A percentile compares a stretch with the other conserved stretches of the same genome.
Evolutionary conservation across 2,329 filamentous ascomycete genomes (phyloP).

Genomic region (Fusarium chaquense): DNA sequence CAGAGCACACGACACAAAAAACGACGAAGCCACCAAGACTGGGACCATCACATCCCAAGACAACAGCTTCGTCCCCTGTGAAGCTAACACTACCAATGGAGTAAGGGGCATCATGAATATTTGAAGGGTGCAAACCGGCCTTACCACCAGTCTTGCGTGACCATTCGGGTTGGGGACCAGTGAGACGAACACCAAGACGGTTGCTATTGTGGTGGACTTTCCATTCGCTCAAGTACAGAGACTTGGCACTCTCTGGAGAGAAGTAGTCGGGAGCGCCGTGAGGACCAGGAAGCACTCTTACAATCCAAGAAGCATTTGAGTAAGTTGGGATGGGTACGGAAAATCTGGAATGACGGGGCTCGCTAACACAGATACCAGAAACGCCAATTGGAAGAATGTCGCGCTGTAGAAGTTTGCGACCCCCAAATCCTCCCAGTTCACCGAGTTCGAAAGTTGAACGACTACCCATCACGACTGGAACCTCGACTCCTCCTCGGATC

Average conservation of each 20-base stretch:
- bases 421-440: slow-evolving; percentile 52
- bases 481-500: slow-evolving; percentile 52
- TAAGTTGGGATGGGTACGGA: slow-evolving; percentile 42
- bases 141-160: slow-evolving; percentile 53
- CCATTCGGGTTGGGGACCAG: slow-evolving; percentile 55
- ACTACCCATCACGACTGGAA: slow-evolving; percentile 52
- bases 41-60: slow-evolving; percentile 56
- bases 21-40: slow-evolving; percentile 58
- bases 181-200: slow-evolving; percentile 55
- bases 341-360: not conserved
- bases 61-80: slow-evolving; percentile 57
- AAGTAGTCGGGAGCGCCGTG: slow-evolving; percentile 56
- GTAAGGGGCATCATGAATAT: slow-evolving; percentile 56
- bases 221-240: slow-evolving; percentile 54
- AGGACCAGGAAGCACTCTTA: slow-evolving; percentile 55
- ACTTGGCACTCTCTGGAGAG: slow-evolving; percentile 48
- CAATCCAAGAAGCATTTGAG: slow-evolving; percentile 47
- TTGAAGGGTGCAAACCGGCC: slow-evolving; percentile 57
- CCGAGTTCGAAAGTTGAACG: slow-evolving; percentile 51
- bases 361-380: not conserved
- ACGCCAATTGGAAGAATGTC: slow-evolving; percentile 48
- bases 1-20: slow-evolving; percentile 53
- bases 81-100: slow-evolving; percentile 58
- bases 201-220: slow-evolving; percentile 57
- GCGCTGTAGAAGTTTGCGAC: slow-evolving; percentile 49